A percentile compares a stretch with the other conserved stretches of the same genome.
Evolutionary conservation across 2,329 filamentous ascomycete species (phyloP).

Genomic region (Ophiostoma sp.): DNA sequence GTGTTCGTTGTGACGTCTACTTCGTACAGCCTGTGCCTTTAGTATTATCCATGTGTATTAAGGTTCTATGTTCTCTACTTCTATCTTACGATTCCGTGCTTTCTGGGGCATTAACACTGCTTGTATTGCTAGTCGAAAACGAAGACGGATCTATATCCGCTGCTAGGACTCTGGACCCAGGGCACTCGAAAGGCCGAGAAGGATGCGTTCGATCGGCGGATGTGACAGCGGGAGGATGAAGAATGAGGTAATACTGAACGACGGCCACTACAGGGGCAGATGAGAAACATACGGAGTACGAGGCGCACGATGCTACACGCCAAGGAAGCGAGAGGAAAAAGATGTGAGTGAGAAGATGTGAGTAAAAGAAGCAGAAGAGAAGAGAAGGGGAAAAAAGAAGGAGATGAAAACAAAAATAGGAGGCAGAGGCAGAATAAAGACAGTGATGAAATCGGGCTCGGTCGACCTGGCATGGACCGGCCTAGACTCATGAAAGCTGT

Average conservation of each 20-base stretch:
- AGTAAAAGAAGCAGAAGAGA: background rate
- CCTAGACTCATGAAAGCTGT: no score
- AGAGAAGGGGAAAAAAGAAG: background rate
- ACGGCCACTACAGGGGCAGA: background rate
- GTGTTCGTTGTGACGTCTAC: background rate
- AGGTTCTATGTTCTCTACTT: no score
- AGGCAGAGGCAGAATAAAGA: background rate
- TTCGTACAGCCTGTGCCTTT: no score
- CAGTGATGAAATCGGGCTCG: background rate
- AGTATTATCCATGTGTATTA: no score
- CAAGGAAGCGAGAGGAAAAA: background rate
- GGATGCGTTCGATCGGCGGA: background rate
- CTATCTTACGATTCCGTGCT: background rate
- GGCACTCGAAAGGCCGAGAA: background rate
- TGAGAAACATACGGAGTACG: background rate
- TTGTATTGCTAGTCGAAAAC: background rate
- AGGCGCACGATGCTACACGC: background rate
- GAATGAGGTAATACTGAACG: background rate
- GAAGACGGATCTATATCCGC: background rate
- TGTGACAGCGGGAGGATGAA: conserved; percentile 3
- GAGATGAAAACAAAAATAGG: background rate
- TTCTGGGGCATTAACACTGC: conserved; percentile 1
- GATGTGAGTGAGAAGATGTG: background rate
- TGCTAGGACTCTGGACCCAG: background rate
- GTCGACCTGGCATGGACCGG: no score